A percentile compares a stretch with the other conserved stretches of the same genome.
Evolutionary conservation across 805 yeast species (phyloP).

Genomic region (Candida cerambycidarum): DNA sequence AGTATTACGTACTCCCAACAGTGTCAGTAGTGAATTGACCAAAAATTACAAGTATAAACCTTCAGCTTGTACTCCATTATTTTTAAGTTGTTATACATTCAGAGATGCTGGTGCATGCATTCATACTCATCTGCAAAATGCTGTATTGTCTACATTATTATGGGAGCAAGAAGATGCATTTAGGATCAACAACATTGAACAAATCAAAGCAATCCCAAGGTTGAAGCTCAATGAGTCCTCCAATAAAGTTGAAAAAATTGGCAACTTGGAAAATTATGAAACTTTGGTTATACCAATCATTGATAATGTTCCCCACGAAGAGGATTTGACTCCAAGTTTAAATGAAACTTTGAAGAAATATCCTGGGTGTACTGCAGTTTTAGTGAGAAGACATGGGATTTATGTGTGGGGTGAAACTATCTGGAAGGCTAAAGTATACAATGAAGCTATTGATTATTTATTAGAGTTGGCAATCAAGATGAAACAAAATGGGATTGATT

Average conservation of each 20-base stretch:
- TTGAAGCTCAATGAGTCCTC: constrained; percentile 28
- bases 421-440: constrained; percentile 90
- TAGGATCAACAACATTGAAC: constrained; percentile 78
- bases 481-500: constrained; percentile 60
- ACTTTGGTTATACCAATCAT: constrained; percentile 84
- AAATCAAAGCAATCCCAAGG: constrained; percentile 86
- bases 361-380: constrained; percentile 80
- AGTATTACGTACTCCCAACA: constrained; percentile 59
- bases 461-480: constrained; percentile 82
- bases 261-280: constrained; percentile 70
- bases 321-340: constrained; percentile 68
- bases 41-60: constrained; percentile 60
- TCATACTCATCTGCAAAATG: constrained; percentile 90
- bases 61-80: constrained; percentile 92
- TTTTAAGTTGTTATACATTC: constrained; percentile 65
- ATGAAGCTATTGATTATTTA: constrained; percentile 90
- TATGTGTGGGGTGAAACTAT: constrained; percentile 95
- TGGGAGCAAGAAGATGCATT: constrained; percentile 65
- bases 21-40: constrained; percentile 37
- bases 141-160: constrained; percentile 76
- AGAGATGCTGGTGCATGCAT: constrained; percentile 88
- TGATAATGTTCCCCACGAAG: constrained; percentile 87
- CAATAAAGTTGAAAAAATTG: constrained; percentile 53
- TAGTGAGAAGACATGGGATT: constrained; percentile 91
- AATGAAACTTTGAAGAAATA: constrained; percentile 63